Evolutionary conservation across 2,329 filamentous ascomycete genomes (phyloP).

Genomic region (Colletotrichum sojae): DNA sequence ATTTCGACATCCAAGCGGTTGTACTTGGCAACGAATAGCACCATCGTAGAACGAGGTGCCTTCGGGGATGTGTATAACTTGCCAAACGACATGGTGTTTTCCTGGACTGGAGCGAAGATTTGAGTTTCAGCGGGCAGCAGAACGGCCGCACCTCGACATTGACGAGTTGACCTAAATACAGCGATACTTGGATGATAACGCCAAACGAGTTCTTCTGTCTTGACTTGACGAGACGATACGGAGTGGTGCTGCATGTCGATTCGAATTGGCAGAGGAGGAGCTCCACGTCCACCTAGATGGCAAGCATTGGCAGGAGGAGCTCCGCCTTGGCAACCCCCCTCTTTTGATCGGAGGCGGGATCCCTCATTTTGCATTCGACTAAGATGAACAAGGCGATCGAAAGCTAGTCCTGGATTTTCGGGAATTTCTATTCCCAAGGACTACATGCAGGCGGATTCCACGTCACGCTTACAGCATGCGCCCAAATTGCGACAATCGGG

Average conservation of each 20-base stretch:
- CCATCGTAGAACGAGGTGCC: constrained; percentile 15
- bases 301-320: constrained; percentile 4
- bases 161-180: not conserved
- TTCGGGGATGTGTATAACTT: constrained; percentile 23
- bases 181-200: not conserved
- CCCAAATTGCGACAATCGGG: no score
- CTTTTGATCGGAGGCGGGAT: no score
- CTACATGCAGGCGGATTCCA: no score
- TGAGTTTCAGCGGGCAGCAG: not conserved
- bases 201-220: no score
- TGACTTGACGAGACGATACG: not conserved
- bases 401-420: no score
- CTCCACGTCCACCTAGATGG: not conserved
- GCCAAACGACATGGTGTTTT: constrained; percentile 30
- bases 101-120: not conserved
- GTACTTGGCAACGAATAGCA: constrained; percentile 17
- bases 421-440: no score
- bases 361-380: no score
- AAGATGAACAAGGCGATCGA: no score
- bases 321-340: not conserved
- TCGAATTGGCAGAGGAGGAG: not conserved
- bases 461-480: no score
- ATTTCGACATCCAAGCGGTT: constrained; percentile 10
- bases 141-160: not conserved
- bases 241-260: not conserved